Percentiles rank a stretch among this genome's conserved stretches.
These are phyloP conservation scores for Dendrobium nobile DNA, from an alignment of 106 monocot species.

Conservation along the genomic window DNA sequence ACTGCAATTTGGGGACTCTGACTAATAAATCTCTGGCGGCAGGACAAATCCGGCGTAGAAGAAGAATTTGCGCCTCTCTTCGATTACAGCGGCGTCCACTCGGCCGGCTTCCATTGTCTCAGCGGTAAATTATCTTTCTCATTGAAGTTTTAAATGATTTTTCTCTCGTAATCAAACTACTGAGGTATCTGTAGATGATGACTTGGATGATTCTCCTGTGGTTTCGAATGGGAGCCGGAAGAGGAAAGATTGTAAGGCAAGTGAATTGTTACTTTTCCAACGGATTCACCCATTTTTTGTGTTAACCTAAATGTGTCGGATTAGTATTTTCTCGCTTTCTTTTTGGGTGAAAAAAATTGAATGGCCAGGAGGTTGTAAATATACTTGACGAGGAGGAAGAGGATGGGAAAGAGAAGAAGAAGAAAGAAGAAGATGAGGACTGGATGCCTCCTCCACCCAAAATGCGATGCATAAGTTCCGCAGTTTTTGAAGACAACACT, in stretches of 20 bases:
- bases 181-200: constrained; percentile 22
- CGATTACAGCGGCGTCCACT: constrained; percentile 86
- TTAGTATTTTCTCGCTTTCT: neutral
- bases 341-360: constrained; percentile 9
- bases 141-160: neutral
- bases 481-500: constrained; percentile 33
- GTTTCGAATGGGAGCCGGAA: constrained; percentile 11
- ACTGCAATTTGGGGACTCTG: neutral
- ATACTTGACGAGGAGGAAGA: constrained; percentile 27
- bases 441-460: constrained; percentile 64
- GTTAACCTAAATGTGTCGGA: neutral
- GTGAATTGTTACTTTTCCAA: neutral
- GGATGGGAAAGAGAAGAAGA: constrained; percentile 8
- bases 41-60: constrained; percentile 20
- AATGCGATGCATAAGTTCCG: neutral
- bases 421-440: constrained; percentile 45
- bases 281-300: neutral
- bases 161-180: neutral
- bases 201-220: constrained; percentile 5
- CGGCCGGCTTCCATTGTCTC: constrained; percentile 19
- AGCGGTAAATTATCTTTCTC: constrained; percentile 26
- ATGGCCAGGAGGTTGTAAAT: constrained; percentile 2
- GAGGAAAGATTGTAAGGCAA: constrained; percentile 9
- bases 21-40: neutral
- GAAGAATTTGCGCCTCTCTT: constrained; percentile 82